Evolutionary conservation across 108 stramenopile species (phyloP).

Genomic region (Cyclostephanos tholiformis): DNA sequence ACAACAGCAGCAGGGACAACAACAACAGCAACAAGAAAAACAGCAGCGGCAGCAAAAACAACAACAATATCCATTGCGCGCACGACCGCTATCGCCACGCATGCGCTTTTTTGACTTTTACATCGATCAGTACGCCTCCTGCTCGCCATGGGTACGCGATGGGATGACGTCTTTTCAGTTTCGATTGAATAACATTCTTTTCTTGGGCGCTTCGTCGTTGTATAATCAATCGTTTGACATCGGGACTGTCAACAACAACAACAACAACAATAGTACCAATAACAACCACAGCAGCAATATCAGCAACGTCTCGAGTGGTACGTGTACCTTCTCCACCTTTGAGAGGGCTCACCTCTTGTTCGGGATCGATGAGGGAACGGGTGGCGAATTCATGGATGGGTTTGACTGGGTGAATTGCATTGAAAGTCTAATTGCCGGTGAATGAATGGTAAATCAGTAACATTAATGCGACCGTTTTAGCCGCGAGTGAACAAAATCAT

Average conservation of each 20-base stretch:
- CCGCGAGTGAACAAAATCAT: too few relatives aligned
- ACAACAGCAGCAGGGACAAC: too few relatives aligned
- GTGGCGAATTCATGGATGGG: constrained; percentile 39
- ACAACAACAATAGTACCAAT: too few relatives aligned
- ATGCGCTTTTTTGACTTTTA: constrained; percentile 29
- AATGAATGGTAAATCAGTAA: not conserved
- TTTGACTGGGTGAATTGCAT: constrained; percentile 36
- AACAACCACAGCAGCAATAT: too few relatives aligned
- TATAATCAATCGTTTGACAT: not conserved
- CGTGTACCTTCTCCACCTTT: not conserved
- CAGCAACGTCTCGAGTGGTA: not conserved
- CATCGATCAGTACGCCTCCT: constrained; percentile 12
- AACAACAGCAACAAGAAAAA: too few relatives aligned
- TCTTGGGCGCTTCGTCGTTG: constrained; percentile 35
- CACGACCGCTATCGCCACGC: constrained; percentile 10
- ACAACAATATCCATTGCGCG: not conserved
- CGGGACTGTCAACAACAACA: not conserved
- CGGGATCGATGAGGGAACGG: constrained; percentile 39
- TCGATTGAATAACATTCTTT: constrained; percentile 13
- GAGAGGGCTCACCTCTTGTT: constrained; percentile 15
- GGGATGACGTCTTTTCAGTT: constrained; percentile 41
- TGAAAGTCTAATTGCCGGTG: not conserved
- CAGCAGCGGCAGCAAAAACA: not conserved
- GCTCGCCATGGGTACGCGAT: constrained; percentile 32
- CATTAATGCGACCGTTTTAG: too few relatives aligned